Evolutionary conservation across 2,329 filamentous ascomycete genomes (phyloP).

Genomic region (Arthrinium puccinioides): DNA sequence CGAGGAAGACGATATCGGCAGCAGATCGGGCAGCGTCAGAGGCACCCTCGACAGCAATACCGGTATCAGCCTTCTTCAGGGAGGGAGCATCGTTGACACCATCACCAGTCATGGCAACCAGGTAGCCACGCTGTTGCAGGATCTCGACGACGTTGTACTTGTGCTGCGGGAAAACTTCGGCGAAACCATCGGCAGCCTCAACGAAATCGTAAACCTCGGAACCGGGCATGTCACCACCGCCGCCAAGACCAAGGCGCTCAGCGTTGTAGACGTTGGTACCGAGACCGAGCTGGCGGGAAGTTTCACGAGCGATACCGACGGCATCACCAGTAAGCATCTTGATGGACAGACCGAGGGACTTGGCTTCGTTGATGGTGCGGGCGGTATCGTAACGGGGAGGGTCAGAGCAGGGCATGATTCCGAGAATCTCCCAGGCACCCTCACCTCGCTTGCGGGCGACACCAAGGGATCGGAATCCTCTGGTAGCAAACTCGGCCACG

Average conservation of each 20-base stretch:
- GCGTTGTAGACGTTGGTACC: constrained; percentile 93
- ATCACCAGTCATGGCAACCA: constrained; percentile 94
- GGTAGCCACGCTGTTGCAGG: constrained; percentile 84
- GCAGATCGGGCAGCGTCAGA: constrained; percentile 87
- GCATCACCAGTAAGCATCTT: constrained; percentile 97
- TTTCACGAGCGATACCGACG: constrained; percentile 87
- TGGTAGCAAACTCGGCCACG: constrained; percentile 82
- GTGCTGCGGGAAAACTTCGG: constrained; percentile 91
- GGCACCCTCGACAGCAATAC: constrained; percentile 89
- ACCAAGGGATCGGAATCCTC: constrained; percentile 91
- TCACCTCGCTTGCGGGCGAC: constrained; percentile 83
- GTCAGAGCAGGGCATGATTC: constrained; percentile 91
- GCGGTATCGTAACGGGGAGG: constrained; percentile 86
- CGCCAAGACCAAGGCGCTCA: constrained; percentile 83
- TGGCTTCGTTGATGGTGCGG: constrained; percentile 84
- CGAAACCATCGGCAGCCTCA: constrained; percentile 90
- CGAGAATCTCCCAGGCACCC: constrained; percentile 81
- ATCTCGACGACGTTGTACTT: constrained; percentile 94
- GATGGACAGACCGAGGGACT: constrained; percentile 79
- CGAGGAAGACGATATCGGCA: constrained; percentile 90
- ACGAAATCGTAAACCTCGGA: constrained; percentile 95
- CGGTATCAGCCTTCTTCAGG: constrained; percentile 91
- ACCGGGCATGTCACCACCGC: constrained; percentile 86
- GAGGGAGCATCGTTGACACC: constrained; percentile 93
- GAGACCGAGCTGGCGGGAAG: constrained; percentile 82